Percentiles rank a stretch among this genome's conserved stretches.
Evolutionary conservation across 768 basidiomycete species (phyloP).

Genomic region (Lentinula aciculospora): DNA sequence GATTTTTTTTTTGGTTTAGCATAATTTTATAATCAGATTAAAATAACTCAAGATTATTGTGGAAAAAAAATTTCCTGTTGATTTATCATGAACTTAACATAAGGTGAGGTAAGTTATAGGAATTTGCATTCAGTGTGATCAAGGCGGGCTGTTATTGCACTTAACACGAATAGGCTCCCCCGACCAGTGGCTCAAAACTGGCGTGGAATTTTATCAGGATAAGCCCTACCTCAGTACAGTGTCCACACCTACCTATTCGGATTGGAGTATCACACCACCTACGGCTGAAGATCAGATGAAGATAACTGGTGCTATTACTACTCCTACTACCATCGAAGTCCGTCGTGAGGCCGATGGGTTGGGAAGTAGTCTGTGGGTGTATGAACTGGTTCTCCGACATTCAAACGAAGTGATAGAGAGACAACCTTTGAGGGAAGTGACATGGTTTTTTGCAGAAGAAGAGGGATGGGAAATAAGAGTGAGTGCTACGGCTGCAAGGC

Average conservation of each 20-base stretch:
- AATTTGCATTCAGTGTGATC: conserved; percentile 1
- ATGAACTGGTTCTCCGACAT: conserved; percentile 3
- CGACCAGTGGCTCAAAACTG: conserved; percentile 8
- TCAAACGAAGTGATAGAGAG: conserved; percentile 3
- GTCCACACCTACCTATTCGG: not conserved
- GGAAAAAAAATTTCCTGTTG: too few species aligned
- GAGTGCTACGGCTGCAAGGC: conserved; percentile 7
- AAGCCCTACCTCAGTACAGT: conserved; percentile 8
- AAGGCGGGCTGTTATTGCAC: conserved; percentile 2
- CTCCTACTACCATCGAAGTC: conserved; percentile 6
- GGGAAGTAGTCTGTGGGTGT: conserved; percentile 8
- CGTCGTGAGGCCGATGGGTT: conserved; percentile 6
- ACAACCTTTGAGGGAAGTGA: conserved; percentile 6
- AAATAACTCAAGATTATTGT: too few species aligned
- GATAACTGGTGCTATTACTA: not conserved
- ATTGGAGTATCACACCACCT: conserved; percentile 8
- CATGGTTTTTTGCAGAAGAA: conserved; percentile 11
- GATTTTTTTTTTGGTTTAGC: too few species aligned
- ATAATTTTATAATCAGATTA: too few species aligned
- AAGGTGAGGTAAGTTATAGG: too few species aligned
- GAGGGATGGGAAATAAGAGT: conserved; percentile 7
- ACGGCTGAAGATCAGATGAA: not conserved
- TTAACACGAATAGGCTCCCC: not conserved
- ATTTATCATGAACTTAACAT: too few species aligned
- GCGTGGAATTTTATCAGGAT: conserved; percentile 7